Evolutionary conservation across 805 yeast genomes (phyloP), one percentile per base, ranked within the genome.

Genomic region (Pichia kluyveri): DNA sequence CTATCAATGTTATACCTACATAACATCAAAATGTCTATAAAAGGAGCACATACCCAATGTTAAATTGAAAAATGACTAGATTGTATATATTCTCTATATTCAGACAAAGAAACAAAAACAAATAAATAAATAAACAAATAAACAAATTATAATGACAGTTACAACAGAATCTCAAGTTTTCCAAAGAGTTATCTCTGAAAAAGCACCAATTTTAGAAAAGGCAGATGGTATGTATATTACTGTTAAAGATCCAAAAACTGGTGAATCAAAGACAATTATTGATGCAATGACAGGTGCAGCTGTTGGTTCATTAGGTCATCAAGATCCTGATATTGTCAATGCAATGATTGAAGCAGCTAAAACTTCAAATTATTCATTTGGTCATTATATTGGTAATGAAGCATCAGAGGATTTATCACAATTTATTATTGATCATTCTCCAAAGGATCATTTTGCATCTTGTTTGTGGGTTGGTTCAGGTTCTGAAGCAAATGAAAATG

Each of bases 401-500:
- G 60, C 66, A 7, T 69, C 76, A 28, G 78, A 73, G 51, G 69
- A 65, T 9, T 57, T 74, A 44, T 68, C 75, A 28, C 58, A 68
- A 45, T 70, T 66, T 76, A 80, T 60, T 43, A 62, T 70, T 50
- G 68, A 66, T 7, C 58, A 62, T 40, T 68, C 73, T 17, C 72
- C 75, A 47, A 55, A 63, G 39, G 66, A 62, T 40, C 70, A 65
- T 9, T 71, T 70, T 50, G 54, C 62, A 4, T 63, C 72, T 27
- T 75, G 71, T 14, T 50, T 69, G 42, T 66, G 86, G 51, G 75
- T 79, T 53, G 83, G 83, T 56, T 77, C 86, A 2, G 95, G 95
- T 45, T 74, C 89, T 19, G 91, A 83, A 62, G 87, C 91, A 42
- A 83, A 83, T 57, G 91, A 83, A 60, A 87, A 86, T 34, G 89